These are phyloP conservation scores for Lentinus polychrous DNA, from an alignment of 1,284 basidiomycete species.

Conservation along the genomic window DNA sequence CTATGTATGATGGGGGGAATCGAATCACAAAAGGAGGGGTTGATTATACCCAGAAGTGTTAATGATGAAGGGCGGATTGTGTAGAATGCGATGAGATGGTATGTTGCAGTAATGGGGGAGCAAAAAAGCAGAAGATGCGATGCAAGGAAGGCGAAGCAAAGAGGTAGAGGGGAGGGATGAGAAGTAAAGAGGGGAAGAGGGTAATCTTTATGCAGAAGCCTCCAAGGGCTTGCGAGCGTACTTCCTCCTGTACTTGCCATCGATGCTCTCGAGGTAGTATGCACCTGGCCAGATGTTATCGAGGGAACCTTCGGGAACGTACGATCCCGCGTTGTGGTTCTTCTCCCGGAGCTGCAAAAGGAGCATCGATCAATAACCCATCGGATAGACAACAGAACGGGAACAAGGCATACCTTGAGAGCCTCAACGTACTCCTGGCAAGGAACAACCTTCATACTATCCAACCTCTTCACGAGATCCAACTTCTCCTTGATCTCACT, in stretches of 20 bases:
- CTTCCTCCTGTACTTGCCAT: slow-evolving; percentile 89
- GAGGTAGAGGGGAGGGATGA: too few relatives aligned
- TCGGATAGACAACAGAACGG: background rate
- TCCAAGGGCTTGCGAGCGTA: slow-evolving; percentile 40
- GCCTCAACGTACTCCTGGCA: slow-evolving; percentile 81
- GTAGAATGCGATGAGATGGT: too few relatives aligned
- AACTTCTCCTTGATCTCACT: slow-evolving; percentile 74
- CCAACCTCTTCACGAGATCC: slow-evolving; percentile 73
- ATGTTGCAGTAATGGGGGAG: too few relatives aligned
- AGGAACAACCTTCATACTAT: slow-evolving; percentile 85
- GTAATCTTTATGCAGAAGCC: too few relatives aligned
- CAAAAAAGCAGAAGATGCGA: too few relatives aligned
- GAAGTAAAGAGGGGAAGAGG: too few relatives aligned
- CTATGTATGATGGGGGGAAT: too few relatives aligned
- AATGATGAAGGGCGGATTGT: too few relatives aligned
- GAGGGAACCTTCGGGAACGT: slow-evolving; percentile 79
- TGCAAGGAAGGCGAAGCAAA: too few relatives aligned
- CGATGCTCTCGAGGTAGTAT: slow-evolving; percentile 92
- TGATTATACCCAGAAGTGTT: too few relatives aligned
- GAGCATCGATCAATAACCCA: background rate
- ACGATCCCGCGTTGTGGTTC: slow-evolving; percentile 91
- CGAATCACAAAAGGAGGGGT: too few relatives aligned
- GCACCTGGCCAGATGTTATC: slow-evolving; percentile 93
- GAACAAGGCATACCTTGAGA: slow-evolving; percentile 49
- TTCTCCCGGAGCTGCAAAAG: slow-evolving; percentile 77